Percentiles rank a stretch among this genome's conserved stretches.
Conservation (phyloP, 306 rosid genomes). For the Acacia melanoxylon region DNA sequence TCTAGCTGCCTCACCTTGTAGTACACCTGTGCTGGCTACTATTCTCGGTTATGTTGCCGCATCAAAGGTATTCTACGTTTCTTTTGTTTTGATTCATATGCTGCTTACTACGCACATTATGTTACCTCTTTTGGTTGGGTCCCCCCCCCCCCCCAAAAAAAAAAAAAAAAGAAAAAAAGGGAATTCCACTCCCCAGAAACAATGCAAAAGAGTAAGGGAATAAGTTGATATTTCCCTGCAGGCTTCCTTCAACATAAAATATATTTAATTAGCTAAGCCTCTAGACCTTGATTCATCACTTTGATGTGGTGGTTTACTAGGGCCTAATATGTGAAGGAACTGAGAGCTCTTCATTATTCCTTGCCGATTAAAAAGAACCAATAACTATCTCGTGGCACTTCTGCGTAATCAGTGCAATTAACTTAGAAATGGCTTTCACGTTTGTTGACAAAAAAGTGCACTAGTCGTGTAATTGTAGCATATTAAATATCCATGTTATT, state of each 20-base stretch:
- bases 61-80: conserved; percentile 67
- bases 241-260: neutral
- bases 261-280: neutral
- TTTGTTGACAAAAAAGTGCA: neutral
- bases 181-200: neutral
- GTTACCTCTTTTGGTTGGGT: neutral
- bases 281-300: neutral
- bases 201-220: neutral
- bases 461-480: neutral
- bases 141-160: neutral
- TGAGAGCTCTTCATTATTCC: neutral
- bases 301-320: neutral
- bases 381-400: neutral
- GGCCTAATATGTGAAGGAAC: neutral
- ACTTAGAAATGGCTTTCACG: conserved; percentile 17
- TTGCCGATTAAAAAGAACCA: neutral
- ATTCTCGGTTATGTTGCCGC: conserved; percentile 90
- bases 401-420: neutral
- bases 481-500: neutral
- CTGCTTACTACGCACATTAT: neutral
- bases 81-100: neutral
- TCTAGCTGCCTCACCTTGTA: conserved; percentile 96
- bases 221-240: neutral
- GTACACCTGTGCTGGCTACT: conserved; percentile 89
- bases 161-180: neutral